A percentile compares a stretch with the other conserved stretches of the same genome.
These are phyloP conservation scores for Pelargonium fulgidum DNA, from an alignment of 441 rosid species.

Conservation along the genomic window DNA sequence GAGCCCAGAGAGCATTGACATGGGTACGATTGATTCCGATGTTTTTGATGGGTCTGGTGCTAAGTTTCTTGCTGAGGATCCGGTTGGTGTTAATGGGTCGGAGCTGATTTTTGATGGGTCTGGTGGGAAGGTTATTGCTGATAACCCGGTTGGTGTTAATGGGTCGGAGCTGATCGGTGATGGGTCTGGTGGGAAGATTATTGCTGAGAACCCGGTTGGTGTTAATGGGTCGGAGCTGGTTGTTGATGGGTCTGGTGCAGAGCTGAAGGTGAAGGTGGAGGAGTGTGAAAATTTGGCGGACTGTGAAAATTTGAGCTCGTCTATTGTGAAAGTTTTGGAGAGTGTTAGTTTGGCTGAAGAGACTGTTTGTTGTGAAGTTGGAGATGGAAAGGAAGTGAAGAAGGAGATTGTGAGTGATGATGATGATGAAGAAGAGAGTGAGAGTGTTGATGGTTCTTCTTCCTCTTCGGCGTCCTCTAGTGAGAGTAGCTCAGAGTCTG, in stretches of 20 bases:
- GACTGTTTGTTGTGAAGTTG: conserved; percentile 5
- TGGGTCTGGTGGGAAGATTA: conserved; percentile 16
- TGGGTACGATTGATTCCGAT: conserved; percentile 22
- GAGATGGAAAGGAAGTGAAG: conserved; percentile 15
- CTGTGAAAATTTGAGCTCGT: conserved; percentile 21
- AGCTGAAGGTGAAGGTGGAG: conserved; percentile 29
- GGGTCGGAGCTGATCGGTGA: conserved; percentile 13
- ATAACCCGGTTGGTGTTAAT: conserved; percentile 13
- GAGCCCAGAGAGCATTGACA: conserved; percentile 19
- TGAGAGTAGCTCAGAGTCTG: conserved; percentile 16
- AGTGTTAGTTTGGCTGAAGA: conserved; percentile 33
- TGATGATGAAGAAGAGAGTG: conserved; percentile 31
- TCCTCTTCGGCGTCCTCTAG: conserved; percentile 26
- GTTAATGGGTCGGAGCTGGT: conserved; percentile 4
- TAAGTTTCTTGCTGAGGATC: not conserved
- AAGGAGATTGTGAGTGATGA: conserved; percentile 4
- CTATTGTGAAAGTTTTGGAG: conserved; percentile 44
- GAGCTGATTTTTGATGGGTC: not conserved
- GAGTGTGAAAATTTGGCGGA: conserved; percentile 22
- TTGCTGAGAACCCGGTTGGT: conserved; percentile 12
- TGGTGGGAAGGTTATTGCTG: conserved; percentile 8
- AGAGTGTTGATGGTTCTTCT: conserved; percentile 26
- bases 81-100: conserved; percentile 11
- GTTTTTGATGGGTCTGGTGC: conserved; percentile 23
- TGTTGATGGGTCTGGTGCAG: conserved; percentile 11